A percentile compares a stretch with the other conserved stretches of the same genome.
These are phyloP conservation scores for Gelatoporia subvermispora DNA, from an alignment of 768 basidiomycete genomes.

Conservation along the genomic window DNA sequence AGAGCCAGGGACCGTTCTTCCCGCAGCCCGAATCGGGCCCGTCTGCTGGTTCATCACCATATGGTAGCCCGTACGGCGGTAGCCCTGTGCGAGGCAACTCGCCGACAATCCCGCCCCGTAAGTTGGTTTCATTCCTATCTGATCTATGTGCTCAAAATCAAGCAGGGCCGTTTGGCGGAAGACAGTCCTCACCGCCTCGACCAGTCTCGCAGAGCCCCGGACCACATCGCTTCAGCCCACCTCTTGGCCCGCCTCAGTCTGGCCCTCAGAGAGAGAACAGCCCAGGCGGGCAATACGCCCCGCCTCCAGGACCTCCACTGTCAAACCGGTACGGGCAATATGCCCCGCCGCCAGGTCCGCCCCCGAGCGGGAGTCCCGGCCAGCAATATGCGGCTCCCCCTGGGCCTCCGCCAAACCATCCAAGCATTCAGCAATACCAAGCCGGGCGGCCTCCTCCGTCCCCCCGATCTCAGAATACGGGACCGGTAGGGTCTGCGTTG, in stretches of 20 bases:
- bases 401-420: not conserved
- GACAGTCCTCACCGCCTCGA: no score
- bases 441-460: no score
- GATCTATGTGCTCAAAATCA: no score
- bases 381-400: not conserved
- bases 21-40: not conserved
- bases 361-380: conserved; percentile 2
- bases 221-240: no score
- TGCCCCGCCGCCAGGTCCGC: conserved; percentile 22
- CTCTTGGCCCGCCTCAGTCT: no score
- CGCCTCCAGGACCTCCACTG: conserved; percentile 2
- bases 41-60: not conserved
- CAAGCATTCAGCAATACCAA: not conserved
- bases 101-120: no score
- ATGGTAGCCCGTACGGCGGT: not conserved
- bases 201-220: no score
- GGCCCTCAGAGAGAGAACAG: no score
- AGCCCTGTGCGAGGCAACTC: no score
- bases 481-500: conserved; percentile 38
- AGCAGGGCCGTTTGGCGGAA: no score
- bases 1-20: no score
- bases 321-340: not conserved
- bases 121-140: no score
- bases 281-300: not conserved
- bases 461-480: not conserved